These are phyloP conservation scores for Setaria italica DNA, from an alignment of 202 grass and related monocot species.

Conservation along the genomic window DNA sequence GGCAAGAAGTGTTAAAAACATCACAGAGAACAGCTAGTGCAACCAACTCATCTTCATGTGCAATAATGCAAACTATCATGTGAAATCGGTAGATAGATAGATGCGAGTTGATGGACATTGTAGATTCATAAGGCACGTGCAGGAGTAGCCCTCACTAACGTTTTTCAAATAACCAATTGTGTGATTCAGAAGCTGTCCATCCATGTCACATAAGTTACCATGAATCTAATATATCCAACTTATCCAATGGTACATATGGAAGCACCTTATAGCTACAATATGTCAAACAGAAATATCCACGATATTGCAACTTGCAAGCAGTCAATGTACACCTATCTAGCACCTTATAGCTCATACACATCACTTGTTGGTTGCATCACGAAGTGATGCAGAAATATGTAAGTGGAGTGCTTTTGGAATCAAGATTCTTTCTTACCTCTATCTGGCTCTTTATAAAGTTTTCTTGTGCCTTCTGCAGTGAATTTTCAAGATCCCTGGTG, in stretches of 20 bases:
- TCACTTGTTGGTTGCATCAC: not conserved
- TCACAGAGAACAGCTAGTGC: not conserved
- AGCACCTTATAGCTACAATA: not conserved
- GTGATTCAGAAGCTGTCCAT: conserved; percentile 28
- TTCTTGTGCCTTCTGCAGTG: conserved; percentile 61
- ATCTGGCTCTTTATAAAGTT: conserved; percentile 72
- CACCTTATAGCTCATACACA: conserved; percentile 9
- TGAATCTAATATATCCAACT: not conserved
- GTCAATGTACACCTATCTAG: not conserved
- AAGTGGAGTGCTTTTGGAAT: conserved; percentile 15
- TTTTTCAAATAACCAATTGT: not conserved
- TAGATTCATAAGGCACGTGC: not conserved
- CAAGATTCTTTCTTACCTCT: conserved; percentile 57
- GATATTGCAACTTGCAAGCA: conserved; percentile 2
- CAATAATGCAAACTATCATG: conserved; percentile 18
- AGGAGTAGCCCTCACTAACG: not conserved
- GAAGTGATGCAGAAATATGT: not conserved
- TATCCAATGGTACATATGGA: not conserved
- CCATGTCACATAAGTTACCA: conserved; percentile 21
- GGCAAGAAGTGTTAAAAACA: no score
- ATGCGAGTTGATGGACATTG: not conserved
- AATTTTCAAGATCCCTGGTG: conserved; percentile 42
- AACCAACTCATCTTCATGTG: not conserved
- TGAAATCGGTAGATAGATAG: not conserved
- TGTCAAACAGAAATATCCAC: not conserved